These are phyloP conservation scores for Talaromyces thailandensis DNA, from an alignment of 495 filamentous ascomycete genomes.

Conservation along the genomic window DNA sequence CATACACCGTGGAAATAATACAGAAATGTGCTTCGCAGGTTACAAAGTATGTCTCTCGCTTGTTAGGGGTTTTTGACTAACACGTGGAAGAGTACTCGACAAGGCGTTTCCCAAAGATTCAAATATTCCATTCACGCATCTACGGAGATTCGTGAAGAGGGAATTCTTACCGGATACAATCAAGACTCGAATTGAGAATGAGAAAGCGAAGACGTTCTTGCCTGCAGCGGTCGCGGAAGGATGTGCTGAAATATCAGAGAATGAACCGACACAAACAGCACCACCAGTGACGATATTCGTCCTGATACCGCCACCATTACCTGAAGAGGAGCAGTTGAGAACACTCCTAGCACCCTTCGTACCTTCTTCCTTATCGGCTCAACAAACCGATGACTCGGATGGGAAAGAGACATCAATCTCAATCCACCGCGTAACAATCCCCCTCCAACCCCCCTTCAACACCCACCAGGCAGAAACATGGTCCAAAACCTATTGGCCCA, in stretches of 20 bases:
- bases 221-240: not conserved
- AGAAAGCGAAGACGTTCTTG: not conserved
- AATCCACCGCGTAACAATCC: slow-evolving; percentile 52
- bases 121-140: slow-evolving; percentile 61
- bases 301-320: slow-evolving; percentile 27
- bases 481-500: slow-evolving; percentile 76
- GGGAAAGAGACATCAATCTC: slow-evolving; percentile 22
- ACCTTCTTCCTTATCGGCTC: slow-evolving; percentile 3
- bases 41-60: slow-evolving; percentile 28
- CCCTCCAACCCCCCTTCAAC: slow-evolving; percentile 66
- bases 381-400: slow-evolving; percentile 15
- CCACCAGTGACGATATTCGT: slow-evolving; percentile 26
- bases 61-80: not conserved
- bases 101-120: slow-evolving; percentile 42
- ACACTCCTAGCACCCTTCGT: slow-evolving; percentile 27
- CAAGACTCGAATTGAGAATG: slow-evolving; percentile 15
- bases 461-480: slow-evolving; percentile 65
- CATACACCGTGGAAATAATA: slow-evolving; percentile 35
- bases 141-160: slow-evolving; percentile 71
- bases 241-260: not conserved
- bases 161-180: slow-evolving; percentile 52
- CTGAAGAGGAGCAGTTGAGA: slow-evolving; percentile 18
- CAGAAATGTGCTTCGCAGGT: slow-evolving; percentile 36
- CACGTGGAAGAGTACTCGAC: slow-evolving; percentile 29
- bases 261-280: slow-evolving; percentile 8